Conservation (phyloP, 345 rosid genomes). For the Psidium guajava region DNA sequence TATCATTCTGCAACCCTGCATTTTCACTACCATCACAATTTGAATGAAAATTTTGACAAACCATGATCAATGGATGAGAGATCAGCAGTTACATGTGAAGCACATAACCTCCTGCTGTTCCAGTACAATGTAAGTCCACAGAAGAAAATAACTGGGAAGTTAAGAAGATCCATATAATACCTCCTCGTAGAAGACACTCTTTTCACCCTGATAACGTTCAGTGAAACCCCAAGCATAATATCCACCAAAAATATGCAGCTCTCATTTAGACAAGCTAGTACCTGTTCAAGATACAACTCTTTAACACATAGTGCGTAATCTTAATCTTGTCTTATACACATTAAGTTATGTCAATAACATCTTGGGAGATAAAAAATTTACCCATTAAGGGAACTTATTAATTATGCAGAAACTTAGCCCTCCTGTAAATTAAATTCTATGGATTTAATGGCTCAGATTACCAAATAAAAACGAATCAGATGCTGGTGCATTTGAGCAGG, state of each 20-base stretch:
- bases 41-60: not conserved
- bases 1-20: not conserved
- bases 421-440: not conserved
- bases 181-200: conserved; percentile 21
- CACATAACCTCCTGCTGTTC: not conserved
- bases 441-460: not conserved
- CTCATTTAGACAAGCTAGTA: conserved; percentile 28
- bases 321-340: not conserved
- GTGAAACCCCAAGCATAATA: conserved; percentile 42
- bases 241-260: conserved; percentile 45
- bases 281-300: conserved; percentile 12
- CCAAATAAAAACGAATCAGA: not conserved
- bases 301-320: not conserved
- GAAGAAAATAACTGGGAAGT: not conserved
- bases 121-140: not conserved
- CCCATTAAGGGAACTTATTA: not conserved
- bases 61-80: not conserved
- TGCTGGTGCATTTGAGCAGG: not conserved
- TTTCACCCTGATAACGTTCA: conserved; percentile 41
- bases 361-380: not conserved
- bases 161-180: conserved; percentile 14
- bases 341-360: not conserved
- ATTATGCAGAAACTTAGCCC: not conserved
- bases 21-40: not conserved
- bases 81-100: not conserved